Evolutionary conservation across 352 stramenopile genomes (phyloP), one percentile per base, ranked within the genome.

Genomic region (Globisporangium nodosum): DNA sequence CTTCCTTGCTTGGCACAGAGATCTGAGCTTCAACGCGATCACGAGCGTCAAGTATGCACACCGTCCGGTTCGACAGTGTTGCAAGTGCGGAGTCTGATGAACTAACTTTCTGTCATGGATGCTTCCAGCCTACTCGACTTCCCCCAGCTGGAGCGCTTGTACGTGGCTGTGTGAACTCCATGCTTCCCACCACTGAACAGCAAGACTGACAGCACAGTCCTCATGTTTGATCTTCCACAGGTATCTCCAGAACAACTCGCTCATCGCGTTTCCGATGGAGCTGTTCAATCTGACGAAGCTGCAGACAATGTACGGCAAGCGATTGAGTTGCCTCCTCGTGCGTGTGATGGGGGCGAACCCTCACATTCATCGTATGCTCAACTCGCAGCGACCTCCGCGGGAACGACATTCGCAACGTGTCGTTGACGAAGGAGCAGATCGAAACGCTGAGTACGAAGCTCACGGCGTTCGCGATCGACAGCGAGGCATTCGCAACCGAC

Each of bases 231-330:
- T 24, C 7, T 6, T 31, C 5, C 0, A 12, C 45, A 69, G 63
- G 13, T 65, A 39, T 18, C 58, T 69, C 9, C 63, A 64, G 27
- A 66, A 66, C 59, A 64, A 64, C 37, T 63, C 63, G 42, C 43
- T 69, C 27, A 52, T 37, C 5, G 27, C n/a, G 24, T 60, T 69
- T 27, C 63, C 63, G 3, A 27, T 37, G 5, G 52, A 63, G 42
- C 7, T 69, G 21, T 69, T 69, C 45, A 55, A 56, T 27, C 33
- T 69, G 21, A 33, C 42, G 2, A 50, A 54, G n/a, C 49, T 69
- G 0, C 31, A 31, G 12, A 46, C n/a, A 11, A 18, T 69, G 63
- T 69, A 58, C 49, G 35, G 35, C 35, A 3, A 42, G 12, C 35
- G 3, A 55, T 27, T 15, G 27, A 1, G 20, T 27, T 57, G 15